phyloP scores from a whole-genome alignment of 2,329 filamentous ascomycete genomes.

The Curvularia hawaiiensis region DNA sequence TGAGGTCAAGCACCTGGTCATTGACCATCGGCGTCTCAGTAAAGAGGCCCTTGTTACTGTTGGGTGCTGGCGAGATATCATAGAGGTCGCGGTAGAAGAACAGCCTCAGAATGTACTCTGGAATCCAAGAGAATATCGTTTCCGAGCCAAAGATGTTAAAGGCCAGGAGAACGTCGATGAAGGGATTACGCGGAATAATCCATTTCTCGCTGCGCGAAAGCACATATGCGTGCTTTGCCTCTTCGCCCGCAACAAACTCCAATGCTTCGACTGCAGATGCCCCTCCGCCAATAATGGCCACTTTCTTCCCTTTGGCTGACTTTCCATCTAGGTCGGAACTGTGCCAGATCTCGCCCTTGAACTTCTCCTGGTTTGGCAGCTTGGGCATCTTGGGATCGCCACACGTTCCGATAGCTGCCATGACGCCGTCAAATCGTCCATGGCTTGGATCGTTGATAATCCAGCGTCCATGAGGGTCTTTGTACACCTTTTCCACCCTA shows the following conservation, averaged over 20 bases:
- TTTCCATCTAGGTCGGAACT: slow-evolving; percentile 77
- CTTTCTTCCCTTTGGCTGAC: slow-evolving; percentile 72
- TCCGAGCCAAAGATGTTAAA: slow-evolving; percentile 82
- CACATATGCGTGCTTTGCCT: slow-evolving; percentile 72
- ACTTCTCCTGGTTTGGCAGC: slow-evolving; percentile 72
- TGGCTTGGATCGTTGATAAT: slow-evolving; percentile 74
- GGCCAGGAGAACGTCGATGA: slow-evolving; percentile 74
- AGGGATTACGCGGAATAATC: slow-evolving; percentile 81
- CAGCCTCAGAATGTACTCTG: slow-evolving; percentile 73
- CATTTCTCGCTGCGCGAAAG: slow-evolving; percentile 82
- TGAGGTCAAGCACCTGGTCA: slow-evolving; percentile 75
- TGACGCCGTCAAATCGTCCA: slow-evolving; percentile 77
- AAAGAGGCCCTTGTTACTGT: slow-evolving; percentile 70
- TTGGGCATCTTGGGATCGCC: slow-evolving; percentile 76
- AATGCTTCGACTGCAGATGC: slow-evolving; percentile 82
- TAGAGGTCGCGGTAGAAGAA: slow-evolving; percentile 84
- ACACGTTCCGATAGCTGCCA: slow-evolving; percentile 80
- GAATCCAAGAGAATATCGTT: slow-evolving; percentile 76
- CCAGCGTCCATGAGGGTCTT: slow-evolving; percentile 72
- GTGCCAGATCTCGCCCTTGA: slow-evolving; percentile 74
- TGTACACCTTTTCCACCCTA: slow-evolving; percentile 70
- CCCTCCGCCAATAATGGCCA: slow-evolving; percentile 78
- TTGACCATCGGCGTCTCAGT: slow-evolving; percentile 89
- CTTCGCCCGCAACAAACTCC: slow-evolving; percentile 73
- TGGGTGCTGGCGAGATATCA: slow-evolving; percentile 67